Base-by-base conservation (phyloP, 2,329 filamentous ascomycete species). In the Periconia sp. region DNA sequence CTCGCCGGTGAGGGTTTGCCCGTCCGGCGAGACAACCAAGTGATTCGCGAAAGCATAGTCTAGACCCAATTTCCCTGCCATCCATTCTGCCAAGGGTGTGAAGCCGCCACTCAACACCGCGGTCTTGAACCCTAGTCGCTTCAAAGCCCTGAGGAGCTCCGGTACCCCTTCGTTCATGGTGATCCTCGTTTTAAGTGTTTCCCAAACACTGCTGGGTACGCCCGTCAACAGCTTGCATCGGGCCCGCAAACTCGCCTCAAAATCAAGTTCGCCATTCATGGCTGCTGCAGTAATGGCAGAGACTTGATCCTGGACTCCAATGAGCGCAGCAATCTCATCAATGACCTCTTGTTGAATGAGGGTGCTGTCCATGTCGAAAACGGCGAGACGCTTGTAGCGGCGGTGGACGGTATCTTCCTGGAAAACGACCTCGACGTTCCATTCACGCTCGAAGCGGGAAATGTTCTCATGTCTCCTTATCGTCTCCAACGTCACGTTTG, bases 361-460 rank as follows among this genome's bases (percentile, higher is more conserved):
- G 0, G 94, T 99, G 74, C 89, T 94, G 77, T 99, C 94, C 94
- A 99, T 99, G 74, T 99, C 94, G 69, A 99, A 99, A 31, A 97
- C 91, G 3, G 93, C 92, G 11, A 97, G 81, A 9, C 93, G 85
- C 61, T 92, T 92, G 74, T 95, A 85, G 27, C 88, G 83, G 54
- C 91, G 82, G 79, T 88, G 91, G 31, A 93, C 80, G 30, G 79
- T 83, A 68, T 93, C 90, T 41, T 75, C 75, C 73, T 95, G 90
- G 57, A 96, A 80, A 18, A 90, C 84, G 14, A 93, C 88, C 73
- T 95, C 90, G 41, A 94, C 87, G 66, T 92, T 92, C 90, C 91
- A 95, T 72, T 93, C 89, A 58, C 86, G 84, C 81, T 96, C 91
- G 66, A 95, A 95, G n/a, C 67, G 62, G n/a, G 63, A 91, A 54